These are phyloP conservation scores for Priceomyces medius DNA, from an alignment of 805 yeast genomes.

Conservation along the genomic window DNA sequence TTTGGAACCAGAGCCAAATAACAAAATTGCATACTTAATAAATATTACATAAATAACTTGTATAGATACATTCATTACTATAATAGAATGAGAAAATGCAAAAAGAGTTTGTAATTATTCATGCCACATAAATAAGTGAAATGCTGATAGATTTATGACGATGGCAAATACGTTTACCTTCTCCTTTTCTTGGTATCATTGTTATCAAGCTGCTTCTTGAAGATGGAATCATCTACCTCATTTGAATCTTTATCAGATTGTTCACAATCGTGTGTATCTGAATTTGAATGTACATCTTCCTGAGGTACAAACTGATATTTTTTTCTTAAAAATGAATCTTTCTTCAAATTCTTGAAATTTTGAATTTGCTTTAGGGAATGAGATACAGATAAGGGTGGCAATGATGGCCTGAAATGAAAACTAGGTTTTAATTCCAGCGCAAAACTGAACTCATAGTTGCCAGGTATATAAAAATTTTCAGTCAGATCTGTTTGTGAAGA, in stretches of 20 bases:
- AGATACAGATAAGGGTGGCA: slow-evolving; percentile 40
- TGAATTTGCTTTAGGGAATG: slow-evolving; percentile 24
- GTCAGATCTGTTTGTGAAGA: neutral
- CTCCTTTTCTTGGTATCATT: slow-evolving; percentile 9
- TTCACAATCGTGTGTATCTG: slow-evolving; percentile 21
- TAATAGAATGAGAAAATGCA: neutral
- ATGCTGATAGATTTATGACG: neutral
- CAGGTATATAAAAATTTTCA: slow-evolving; percentile 18
- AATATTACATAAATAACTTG: neutral
- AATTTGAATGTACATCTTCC: slow-evolving; percentile 13
- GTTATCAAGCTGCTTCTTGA: slow-evolving; percentile 12
- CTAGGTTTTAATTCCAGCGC: slow-evolving; percentile 26
- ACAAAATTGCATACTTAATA: neutral
- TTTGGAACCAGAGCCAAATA: too few relatives aligned
- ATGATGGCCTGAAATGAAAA: slow-evolving; percentile 31
- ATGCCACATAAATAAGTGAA: neutral
- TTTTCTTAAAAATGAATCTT: slow-evolving; percentile 9
- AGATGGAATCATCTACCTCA: slow-evolving; percentile 5
- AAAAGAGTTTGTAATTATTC: neutral
- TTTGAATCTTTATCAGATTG: slow-evolving; percentile 13
- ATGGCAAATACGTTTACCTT: slow-evolving; percentile 1
- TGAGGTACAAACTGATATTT: slow-evolving; percentile 10
- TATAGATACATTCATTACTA: slow-evolving; percentile 2
- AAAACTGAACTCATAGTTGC: slow-evolving; percentile 32
- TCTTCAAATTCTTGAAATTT: slow-evolving; percentile 12